Conservation (phyloP, 768 basidiomycete species). For the Termitomyces sp. region DNA sequence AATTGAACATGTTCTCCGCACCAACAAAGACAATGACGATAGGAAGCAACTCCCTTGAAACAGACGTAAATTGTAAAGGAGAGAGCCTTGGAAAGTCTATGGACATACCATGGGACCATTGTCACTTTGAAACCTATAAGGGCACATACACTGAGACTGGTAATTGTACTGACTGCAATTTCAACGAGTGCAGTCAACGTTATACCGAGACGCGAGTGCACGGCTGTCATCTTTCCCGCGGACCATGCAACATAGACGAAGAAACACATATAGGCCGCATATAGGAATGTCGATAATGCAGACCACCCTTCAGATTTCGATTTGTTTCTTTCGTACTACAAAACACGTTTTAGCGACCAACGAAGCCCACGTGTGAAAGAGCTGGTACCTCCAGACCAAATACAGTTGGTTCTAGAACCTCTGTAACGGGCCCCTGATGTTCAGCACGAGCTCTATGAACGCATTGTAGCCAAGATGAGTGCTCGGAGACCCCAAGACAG, state of each 20-base stretch:
- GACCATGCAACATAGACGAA: conserved; percentile 73
- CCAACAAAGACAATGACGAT: conserved; percentile 95
- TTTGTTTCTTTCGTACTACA: conserved; percentile 51
- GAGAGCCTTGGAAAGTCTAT: conserved; percentile 5
- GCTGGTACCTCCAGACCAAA: conserved; percentile 42
- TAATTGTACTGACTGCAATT: conserved; percentile 88
- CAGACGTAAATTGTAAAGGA: conserved; percentile 3
- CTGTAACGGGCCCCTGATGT: conserved; percentile 26
- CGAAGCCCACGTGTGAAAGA: not conserved
- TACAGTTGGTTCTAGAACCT: conserved; percentile 35
- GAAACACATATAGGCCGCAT: conserved; percentile 74
- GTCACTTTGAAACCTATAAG: conserved; percentile 85
- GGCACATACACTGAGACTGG: conserved; percentile 89
- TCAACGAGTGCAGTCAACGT: conserved; percentile 93
- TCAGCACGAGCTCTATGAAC: conserved; percentile 37
- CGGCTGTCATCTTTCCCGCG: conserved; percentile 72
- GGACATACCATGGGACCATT: conserved; percentile 83
- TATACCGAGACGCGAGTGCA: conserved; percentile 89
- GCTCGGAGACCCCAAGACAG: conserved; percentile 61
- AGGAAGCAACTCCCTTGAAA: conserved; percentile 76
- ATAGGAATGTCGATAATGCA: conserved; percentile 68
- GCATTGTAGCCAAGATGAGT: conserved; percentile 58
- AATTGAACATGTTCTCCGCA: conserved; percentile 95
- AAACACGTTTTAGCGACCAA: not conserved
- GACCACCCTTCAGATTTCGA: conserved; percentile 46